Base-by-base conservation (phyloP, 495 filamentous ascomycete genomes). In the Achaetomiella virescens region DNA sequence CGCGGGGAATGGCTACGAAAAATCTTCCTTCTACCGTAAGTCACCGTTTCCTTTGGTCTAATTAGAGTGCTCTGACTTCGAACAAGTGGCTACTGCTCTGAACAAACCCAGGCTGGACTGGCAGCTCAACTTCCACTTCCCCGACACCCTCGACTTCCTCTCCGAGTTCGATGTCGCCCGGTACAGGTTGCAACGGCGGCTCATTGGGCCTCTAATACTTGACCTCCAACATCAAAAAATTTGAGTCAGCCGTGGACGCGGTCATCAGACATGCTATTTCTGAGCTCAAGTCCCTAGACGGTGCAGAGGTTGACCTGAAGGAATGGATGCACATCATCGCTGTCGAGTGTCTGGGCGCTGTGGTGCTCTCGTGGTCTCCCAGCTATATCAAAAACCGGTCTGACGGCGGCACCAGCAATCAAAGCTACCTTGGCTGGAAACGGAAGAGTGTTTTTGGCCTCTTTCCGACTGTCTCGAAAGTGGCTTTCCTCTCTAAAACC, bases 291-390 rank as follows among this genome's bases (percentile, higher is more conserved):
- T 22, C 21, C 0, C 48, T 70, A 0, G 43, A 64, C 2, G 73
- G 69, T 0, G 43, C 58, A 20, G 68, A 70, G 20, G 37, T 73
- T 0, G 72, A 74, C 29, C 49, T 74, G 17, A 70, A 69, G 40
- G 62, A 71, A 31, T 75, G 73, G 72, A 66, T 75, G 64, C 73
- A 75, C 55, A 66, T 75, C 48, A 54, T 72, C 6, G 67, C 64
- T 5, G 73, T 75, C 17, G 73, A 75, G 33, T 73, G 67, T 27
- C 64, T 75, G 1, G 70, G 70, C 0, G 70, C 69, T 0, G 67
- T 72, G 3, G 71, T 74, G 0, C 52, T 75, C 0, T 64, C 66
- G n/a, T 75, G 73, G 72, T 70, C 71, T 0, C 73, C 73, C 0
- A 62, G 65, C 0, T 70, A 73, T 27, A 66, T 74, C 29, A 41